These are phyloP conservation scores for Globisporangium spiculum DNA, from an alignment of 352 stramenopile genomes.

Conservation along the genomic window DNA sequence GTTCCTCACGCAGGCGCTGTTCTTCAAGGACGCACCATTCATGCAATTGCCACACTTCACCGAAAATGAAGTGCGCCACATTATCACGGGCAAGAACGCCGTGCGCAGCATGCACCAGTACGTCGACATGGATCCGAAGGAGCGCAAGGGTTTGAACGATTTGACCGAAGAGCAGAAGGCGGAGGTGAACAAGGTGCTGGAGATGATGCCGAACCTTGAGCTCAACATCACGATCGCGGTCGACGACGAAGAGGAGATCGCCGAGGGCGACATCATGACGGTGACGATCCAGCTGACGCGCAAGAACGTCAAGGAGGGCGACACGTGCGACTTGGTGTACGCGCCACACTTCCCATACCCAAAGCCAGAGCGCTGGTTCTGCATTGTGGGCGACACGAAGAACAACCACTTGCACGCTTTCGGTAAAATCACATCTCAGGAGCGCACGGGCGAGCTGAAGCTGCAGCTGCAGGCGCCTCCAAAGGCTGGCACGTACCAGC, in stretches of 20 bases:
- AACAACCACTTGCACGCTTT: constrained; percentile 95
- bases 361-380: constrained; percentile 97
- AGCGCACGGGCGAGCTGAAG: constrained; percentile 86
- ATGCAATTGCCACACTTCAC: constrained; percentile 91
- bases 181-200: constrained; percentile 92
- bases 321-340: constrained; percentile 95
- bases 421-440: constrained; percentile 94
- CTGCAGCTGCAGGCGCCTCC: constrained; percentile 97
- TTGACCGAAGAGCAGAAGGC: constrained; percentile 90
- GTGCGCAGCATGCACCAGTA: constrained; percentile 94
- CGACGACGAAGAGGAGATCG: constrained; percentile 93
- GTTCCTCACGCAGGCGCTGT: constrained; percentile 96
- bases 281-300: constrained; percentile 95
- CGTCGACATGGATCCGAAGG: constrained; percentile 84
- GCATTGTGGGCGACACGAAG: constrained; percentile 93
- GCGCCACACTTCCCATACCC: constrained; percentile 94
- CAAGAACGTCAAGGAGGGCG: constrained; percentile 95
- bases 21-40: constrained; percentile 90
- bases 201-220: constrained; percentile 95
- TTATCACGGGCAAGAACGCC: constrained; percentile 89
- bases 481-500: constrained; percentile 92
- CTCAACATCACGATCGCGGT: constrained; percentile 90
- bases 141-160: constrained; percentile 92
- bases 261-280: constrained; percentile 98
- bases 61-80: constrained; percentile 90